Conservation (phyloP, 2,329 filamentous ascomycete genomes). For the Paradendryphiella salina region DNA sequence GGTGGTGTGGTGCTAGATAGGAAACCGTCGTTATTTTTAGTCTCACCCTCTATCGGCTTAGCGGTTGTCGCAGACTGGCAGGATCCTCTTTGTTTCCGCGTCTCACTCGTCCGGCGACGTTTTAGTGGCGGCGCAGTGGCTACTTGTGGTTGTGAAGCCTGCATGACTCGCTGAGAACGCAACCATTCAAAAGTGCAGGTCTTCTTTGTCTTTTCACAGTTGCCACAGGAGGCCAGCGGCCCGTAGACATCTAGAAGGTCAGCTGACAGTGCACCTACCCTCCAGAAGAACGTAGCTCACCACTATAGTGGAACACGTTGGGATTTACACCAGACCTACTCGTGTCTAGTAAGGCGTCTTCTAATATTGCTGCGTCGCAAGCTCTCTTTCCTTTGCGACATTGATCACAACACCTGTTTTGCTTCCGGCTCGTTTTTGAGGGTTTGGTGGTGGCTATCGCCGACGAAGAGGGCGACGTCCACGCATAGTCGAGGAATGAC, state of each 20-base stretch:
- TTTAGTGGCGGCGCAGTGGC: constrained; percentile 31
- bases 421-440: constrained; percentile 45
- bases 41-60: neutral
- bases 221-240: constrained; percentile 45
- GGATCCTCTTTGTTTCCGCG: constrained; percentile 4
- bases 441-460: constrained; percentile 27
- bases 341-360: constrained; percentile 38
- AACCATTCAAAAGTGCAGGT: constrained; percentile 53
- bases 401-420: constrained; percentile 53
- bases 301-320: constrained; percentile 43
- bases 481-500: constrained; percentile 45
- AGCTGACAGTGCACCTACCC: constrained; percentile 12
- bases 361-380: constrained; percentile 49
- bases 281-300: constrained; percentile 23
- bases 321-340: constrained; percentile 28
- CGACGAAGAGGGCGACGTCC: constrained; percentile 39
- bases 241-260: constrained; percentile 41
- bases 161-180: constrained; percentile 39
- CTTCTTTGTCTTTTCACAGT: constrained; percentile 52
- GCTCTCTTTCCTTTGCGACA: constrained; percentile 53
- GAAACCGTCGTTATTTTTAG: constrained; percentile 4
- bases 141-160: constrained; percentile 31
- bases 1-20: constrained; percentile 10
- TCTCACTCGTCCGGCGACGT: constrained; percentile 32
- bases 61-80: neutral